Evolutionary conservation across 1,139 yeast species (phyloP).

Genomic region (Hemisphaericaspora subhashii): DNA sequence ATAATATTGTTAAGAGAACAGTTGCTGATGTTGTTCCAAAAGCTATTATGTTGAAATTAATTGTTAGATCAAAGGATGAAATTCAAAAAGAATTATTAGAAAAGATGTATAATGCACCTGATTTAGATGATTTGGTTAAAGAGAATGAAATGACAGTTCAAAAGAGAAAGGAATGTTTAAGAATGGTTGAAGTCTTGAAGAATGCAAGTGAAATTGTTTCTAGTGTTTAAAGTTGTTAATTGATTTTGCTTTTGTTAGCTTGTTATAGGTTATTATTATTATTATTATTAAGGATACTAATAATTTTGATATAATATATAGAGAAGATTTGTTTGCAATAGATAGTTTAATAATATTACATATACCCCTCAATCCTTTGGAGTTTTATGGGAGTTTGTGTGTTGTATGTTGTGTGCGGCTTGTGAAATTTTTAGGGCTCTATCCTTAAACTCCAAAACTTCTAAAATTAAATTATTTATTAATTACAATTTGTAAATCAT

Average conservation of each 20-base stretch:
- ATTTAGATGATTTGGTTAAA: constrained; percentile 75
- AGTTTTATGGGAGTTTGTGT: no score
- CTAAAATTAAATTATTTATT: no score
- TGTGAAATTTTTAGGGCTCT: not conserved
- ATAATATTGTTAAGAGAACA: constrained; percentile 88
- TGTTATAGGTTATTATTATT: no score
- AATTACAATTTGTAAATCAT: no score
- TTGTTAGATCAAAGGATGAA: constrained; percentile 78
- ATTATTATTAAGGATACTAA: not conserved
- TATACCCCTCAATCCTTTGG: not conserved
- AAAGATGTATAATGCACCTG: constrained; percentile 77
- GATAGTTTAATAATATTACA: not conserved
- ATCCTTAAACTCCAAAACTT: no score
- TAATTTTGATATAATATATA: no score
- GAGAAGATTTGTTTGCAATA: not conserved
- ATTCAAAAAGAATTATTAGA: constrained; percentile 89
- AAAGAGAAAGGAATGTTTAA: constrained; percentile 90
- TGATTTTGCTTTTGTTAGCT: not conserved
- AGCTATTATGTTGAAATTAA: constrained; percentile 90
- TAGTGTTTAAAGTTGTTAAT: constrained; percentile 50
- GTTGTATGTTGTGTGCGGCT: not conserved
- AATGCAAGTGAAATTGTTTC: constrained; percentile 92
- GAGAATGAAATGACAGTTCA: constrained; percentile 93
- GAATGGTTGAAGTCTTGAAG: constrained; percentile 88
- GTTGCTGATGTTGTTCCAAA: constrained; percentile 93